These are phyloP conservation scores for Lagerstroemia fauriei DNA, from an alignment of 441 rosid genomes.

Conservation along the genomic window DNA sequence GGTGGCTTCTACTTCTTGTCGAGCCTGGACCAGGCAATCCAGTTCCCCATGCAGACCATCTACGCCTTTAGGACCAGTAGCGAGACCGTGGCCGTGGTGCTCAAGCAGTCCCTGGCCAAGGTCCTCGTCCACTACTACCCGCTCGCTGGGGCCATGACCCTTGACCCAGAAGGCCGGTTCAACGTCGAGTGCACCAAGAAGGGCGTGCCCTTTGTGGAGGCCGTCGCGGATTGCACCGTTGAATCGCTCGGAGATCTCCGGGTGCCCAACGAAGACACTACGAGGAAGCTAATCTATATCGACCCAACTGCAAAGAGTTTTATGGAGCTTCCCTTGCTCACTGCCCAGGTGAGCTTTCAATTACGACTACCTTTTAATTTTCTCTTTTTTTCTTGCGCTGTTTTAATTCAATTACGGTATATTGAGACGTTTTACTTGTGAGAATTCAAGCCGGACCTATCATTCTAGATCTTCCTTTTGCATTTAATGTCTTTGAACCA, in stretches of 20 bases:
- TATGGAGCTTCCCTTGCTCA: conserved; percentile 26
- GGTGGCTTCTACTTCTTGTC: conserved; percentile 31
- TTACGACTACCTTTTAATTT: too few relatives aligned
- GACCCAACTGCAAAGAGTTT: conserved; percentile 18
- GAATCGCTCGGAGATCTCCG: conserved; percentile 36
- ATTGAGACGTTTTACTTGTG: too few relatives aligned
- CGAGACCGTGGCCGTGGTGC: neutral
- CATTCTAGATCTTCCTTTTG: too few relatives aligned
- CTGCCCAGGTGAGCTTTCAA: conserved; percentile 31
- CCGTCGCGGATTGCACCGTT: conserved; percentile 24
- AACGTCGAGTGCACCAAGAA: conserved; percentile 33
- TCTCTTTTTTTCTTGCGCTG: too few relatives aligned
- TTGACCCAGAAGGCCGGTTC: conserved; percentile 23
- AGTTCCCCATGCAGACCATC: conserved; percentile 17
- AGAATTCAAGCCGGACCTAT: too few relatives aligned
- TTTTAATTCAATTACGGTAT: too few relatives aligned
- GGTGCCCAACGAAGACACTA: conserved; percentile 20
- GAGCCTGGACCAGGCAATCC: conserved; percentile 32
- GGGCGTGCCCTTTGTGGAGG: conserved; percentile 41
- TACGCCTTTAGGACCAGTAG: conserved; percentile 13
- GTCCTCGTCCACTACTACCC: conserved; percentile 36
- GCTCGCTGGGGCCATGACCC: conserved; percentile 25
- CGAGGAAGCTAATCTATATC: conserved; percentile 24
- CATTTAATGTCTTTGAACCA: too few relatives aligned
- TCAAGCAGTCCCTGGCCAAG: conserved; percentile 34